Evolutionary conservation across 192 early-diverging fungal species (phyloP), one percentile per base, ranked within the genome.

Genomic region (Rhizoclosmatium globosum): DNA sequence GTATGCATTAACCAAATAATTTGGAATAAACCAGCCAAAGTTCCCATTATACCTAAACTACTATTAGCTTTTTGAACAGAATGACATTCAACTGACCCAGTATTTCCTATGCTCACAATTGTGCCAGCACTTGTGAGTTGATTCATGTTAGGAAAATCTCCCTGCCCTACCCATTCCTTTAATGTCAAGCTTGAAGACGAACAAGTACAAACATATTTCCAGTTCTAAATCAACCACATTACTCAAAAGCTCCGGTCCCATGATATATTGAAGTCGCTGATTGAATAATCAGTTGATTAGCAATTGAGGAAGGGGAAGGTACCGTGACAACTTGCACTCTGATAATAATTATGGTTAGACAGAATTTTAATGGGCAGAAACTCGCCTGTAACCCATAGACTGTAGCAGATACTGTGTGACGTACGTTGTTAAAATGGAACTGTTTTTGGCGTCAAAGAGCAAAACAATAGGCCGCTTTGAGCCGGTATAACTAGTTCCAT

Each of bases 141-240:
- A 50, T 50, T 50, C 48, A 50, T 50, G 48, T 50, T 15, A 9
- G 4, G 48, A 50, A 50, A 50, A 15, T 50, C 48, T 4, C 15
- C 15, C 15, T 50, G 48, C 48, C 48, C 48, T 50, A 50, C 15
- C 48, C 48, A 50, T 4, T 9, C 4, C 4, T 50, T 50, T 50
- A 50, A 15, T 50, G 6, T 50, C 48, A 50, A 9, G 48, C 4
- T 4, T 50, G 48, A 50, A 50, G 15, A 50, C 15, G 48, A 4
- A 4, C 48, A 4, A 9, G 15, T 9, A 50, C 4, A 50, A 50
- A 50, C 48, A 50, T 9, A 50, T 50, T 50, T 50, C 48, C 48
- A 50, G 15, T 50, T 50, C 48, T 50, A 50, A 50, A 50, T 50
- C 48, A 50, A 50, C 48, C 4, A 50, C 6, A 39, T 74, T 72